Base-by-base conservation (phyloP, 2,329 filamentous ascomycete genomes). In the Pyricularia sp. region DNA sequence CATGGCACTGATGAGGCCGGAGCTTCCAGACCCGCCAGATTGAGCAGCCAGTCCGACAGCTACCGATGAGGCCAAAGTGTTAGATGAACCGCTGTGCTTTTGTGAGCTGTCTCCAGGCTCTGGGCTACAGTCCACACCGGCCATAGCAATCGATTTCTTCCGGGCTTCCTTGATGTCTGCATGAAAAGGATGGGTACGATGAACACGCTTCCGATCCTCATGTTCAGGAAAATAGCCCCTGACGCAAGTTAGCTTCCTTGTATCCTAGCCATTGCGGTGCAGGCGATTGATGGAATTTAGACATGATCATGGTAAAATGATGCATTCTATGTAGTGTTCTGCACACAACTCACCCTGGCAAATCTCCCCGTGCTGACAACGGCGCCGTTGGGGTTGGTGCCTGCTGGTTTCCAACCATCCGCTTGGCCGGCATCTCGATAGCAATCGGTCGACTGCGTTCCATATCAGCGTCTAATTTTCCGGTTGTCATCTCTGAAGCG, bases 181-280 rank as follows among this genome's bases (percentile, higher is more conserved):
- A 30, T 79, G 75, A 68, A 84, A 84, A 1, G 82, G 82, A 67
- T 85, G 82, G 65, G 81, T 76, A 60, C 77, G 78, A 66, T 79
- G 78, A 22, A 82, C 71, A 64, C 78, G 76, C 65, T 72, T 70
- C 63, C 81, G 79, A 63, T 86, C 82, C 72, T 86, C 84, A 73
- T 86, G 83, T 35, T 82, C 73, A 22, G 84, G 83, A 68, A 87
- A 87, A 69, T 86, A 87, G 31, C 81, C 84, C 71, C 84, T 86
- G 55, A 24, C 33, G 33, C 22, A 10, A 19, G 60, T 65, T 62
- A 63, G 60, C 4, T 6, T 55, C 44, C 33, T 35, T n/a, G 16
- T 40, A 30, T 28, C 7, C 4, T 49, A n/a, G 19, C 1, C 16
- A 49, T 16, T 49, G 40, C 40, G 7, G 40, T 3, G 16, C 40